These are phyloP conservation scores for Pelargonium nanum DNA, from an alignment of 345 rosid species.

Conservation along the genomic window DNA sequence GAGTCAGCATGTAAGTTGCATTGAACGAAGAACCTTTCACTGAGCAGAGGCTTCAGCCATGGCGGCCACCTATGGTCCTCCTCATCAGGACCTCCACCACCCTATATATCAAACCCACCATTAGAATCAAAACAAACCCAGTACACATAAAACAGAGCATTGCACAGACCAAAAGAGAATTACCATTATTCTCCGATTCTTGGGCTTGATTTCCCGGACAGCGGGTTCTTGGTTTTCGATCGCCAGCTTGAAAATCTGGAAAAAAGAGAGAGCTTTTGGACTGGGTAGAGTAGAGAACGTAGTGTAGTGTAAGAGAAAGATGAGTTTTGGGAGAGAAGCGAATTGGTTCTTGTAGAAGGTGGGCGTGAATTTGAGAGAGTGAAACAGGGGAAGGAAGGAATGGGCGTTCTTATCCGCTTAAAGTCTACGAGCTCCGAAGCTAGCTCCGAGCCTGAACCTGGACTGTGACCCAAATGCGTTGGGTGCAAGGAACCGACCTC, in stretches of 20 bases:
- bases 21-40: constrained; percentile 75
- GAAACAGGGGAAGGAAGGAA: not conserved
- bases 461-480: constrained; percentile 21
- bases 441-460: constrained; percentile 26
- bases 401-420: constrained; percentile 58
- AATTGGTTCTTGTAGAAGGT: constrained; percentile 9
- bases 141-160: constrained; percentile 6
- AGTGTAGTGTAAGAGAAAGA: constrained; percentile 10
- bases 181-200: constrained; percentile 80
- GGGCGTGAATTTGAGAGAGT: constrained; percentile 15
- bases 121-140: constrained; percentile 11
- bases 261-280: constrained; percentile 10
- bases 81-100: constrained; percentile 65
- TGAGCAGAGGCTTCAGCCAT: constrained; percentile 71
- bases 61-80: constrained; percentile 65
- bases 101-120: constrained; percentile 23
- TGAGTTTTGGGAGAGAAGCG: constrained; percentile 18
- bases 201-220: constrained; percentile 67
- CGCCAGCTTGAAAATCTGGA: constrained; percentile 49
- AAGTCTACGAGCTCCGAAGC: constrained; percentile 33
- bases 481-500: constrained; percentile 46
- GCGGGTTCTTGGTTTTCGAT: constrained; percentile 69
- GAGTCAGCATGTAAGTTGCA: constrained; percentile 79
- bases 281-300: constrained; percentile 5
- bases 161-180: constrained; percentile 1